Conservation (phyloP, 2,329 filamentous ascomycete genomes). For the Beauveria caledonica region DNA sequence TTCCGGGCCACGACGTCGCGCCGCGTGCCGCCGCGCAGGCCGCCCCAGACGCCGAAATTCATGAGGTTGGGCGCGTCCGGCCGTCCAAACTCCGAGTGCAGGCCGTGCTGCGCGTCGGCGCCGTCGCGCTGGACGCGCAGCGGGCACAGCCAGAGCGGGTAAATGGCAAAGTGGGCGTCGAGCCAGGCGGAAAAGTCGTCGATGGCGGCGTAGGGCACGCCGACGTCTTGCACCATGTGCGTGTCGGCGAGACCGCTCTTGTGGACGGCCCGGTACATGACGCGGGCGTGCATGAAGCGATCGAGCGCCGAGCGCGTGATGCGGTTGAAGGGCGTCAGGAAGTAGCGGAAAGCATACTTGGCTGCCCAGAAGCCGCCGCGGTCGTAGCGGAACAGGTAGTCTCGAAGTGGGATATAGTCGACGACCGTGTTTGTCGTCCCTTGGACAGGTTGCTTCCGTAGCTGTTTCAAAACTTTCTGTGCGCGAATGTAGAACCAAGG, state of each 20-base stretch:
- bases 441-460: slow-evolving; percentile 12
- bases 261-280: slow-evolving; percentile 59
- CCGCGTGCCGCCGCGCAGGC: slow-evolving; percentile 31
- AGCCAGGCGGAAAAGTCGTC: slow-evolving; percentile 41
- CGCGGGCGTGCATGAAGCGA: slow-evolving; percentile 52
- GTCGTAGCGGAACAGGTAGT: slow-evolving; percentile 61
- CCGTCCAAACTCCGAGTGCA: slow-evolving; percentile 38
- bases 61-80: slow-evolving; percentile 35
- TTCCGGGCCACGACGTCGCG: slow-evolving; percentile 46
- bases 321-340: slow-evolving; percentile 56
- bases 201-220: slow-evolving; percentile 36
- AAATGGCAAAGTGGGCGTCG: slow-evolving; percentile 36
- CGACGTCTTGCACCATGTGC: slow-evolving; percentile 59
- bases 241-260: slow-evolving; percentile 50
- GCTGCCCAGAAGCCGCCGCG: slow-evolving; percentile 56
- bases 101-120: slow-evolving; percentile 34
- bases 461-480: slow-evolving; percentile 29
- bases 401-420: slow-evolving; percentile 52
- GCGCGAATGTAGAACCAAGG: slow-evolving; percentile 71
- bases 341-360: slow-evolving; percentile 54
- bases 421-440: slow-evolving; percentile 15
- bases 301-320: slow-evolving; percentile 54
- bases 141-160: slow-evolving; percentile 50
- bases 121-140: slow-evolving; percentile 35
- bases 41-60: slow-evolving; percentile 58